phyloP scores from a whole-genome alignment of 768 basidiomycete genomes.

The Hypholoma fasciculare region DNA sequence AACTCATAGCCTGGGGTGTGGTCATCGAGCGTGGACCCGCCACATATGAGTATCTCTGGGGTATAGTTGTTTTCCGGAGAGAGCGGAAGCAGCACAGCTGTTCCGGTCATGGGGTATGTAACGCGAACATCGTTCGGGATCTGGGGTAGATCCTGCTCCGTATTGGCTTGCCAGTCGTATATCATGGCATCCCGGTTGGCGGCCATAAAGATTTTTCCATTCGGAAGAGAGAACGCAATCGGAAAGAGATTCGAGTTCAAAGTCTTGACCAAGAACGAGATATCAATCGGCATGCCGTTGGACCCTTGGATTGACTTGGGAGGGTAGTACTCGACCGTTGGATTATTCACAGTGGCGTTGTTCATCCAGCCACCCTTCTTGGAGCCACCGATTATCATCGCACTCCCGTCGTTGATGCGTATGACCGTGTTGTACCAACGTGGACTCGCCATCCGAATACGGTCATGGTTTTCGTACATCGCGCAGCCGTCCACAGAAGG shows the following conservation, averaged over 20 bases:
- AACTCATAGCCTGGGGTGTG: constrained; percentile 57
- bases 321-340: constrained; percentile 81
- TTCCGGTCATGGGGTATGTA: constrained; percentile 83
- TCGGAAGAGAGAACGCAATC: constrained; percentile 70
- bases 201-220: constrained; percentile 71
- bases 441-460: constrained; percentile 71
- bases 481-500: constrained; percentile 48
- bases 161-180: constrained; percentile 71
- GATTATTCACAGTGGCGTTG: constrained; percentile 78
- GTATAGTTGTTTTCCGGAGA: constrained; percentile 59
- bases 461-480: constrained; percentile 64
- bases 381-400: constrained; percentile 81
- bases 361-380: constrained; percentile 87
- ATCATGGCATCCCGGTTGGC: constrained; percentile 81
- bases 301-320: constrained; percentile 71
- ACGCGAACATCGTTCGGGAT: constrained; percentile 80
- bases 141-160: constrained; percentile 59
- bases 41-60: constrained; percentile 75
- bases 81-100: constrained; percentile 72
- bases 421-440: constrained; percentile 82
- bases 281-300: constrained; percentile 63
- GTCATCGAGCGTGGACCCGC: constrained; percentile 71
- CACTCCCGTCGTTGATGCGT: constrained; percentile 74
- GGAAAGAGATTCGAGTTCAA: constrained; percentile 85
- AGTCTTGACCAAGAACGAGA: constrained; percentile 67